Evolutionary conservation across 345 rosid species (phyloP).

Genomic region (Kandelia obovata): DNA sequence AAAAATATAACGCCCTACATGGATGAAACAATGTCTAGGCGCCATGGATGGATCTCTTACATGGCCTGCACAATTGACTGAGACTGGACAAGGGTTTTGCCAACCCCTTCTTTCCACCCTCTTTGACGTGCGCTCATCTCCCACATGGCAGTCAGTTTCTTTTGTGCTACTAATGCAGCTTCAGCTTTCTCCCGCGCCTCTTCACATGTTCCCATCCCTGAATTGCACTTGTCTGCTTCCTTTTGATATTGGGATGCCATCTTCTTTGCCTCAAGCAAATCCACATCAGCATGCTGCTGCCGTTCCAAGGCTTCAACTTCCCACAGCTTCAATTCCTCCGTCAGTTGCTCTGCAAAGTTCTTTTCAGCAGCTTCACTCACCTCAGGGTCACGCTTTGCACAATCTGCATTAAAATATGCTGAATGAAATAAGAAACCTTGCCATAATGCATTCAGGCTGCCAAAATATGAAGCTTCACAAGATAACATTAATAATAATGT

Average conservation of each 20-base stretch:
- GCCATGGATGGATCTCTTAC: conserved; percentile 19
- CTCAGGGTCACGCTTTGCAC: conserved; percentile 79
- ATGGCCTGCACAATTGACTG: conserved; percentile 50
- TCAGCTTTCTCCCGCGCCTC: conserved; percentile 91
- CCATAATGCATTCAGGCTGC: neutral
- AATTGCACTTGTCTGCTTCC: conserved; percentile 95
- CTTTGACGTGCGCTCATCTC: conserved; percentile 77
- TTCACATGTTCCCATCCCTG: conserved; percentile 97
- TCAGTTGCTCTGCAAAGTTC: conserved; percentile 67
- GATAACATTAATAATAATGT: too few relatives aligned
- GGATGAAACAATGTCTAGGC: neutral
- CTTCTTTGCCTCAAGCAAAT: conserved; percentile 96
- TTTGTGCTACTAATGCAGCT: conserved; percentile 59
- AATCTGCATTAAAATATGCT: conserved; percentile 41
- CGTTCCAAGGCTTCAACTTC: conserved; percentile 76
- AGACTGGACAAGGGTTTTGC: conserved; percentile 39
- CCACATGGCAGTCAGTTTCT: conserved; percentile 69
- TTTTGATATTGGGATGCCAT: conserved; percentile 83
- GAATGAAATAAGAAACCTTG: conserved; percentile 5
- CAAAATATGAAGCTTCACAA: too few relatives aligned
- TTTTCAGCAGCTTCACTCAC: conserved; percentile 76
- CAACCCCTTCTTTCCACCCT: conserved; percentile 70
- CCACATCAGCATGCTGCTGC: conserved; percentile 66
- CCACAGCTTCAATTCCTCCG: conserved; percentile 75
- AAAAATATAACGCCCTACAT: neutral